Base-by-base conservation (phyloP, 805 yeast genomes). In the Schizosaccharomyces octosporus region DNA sequence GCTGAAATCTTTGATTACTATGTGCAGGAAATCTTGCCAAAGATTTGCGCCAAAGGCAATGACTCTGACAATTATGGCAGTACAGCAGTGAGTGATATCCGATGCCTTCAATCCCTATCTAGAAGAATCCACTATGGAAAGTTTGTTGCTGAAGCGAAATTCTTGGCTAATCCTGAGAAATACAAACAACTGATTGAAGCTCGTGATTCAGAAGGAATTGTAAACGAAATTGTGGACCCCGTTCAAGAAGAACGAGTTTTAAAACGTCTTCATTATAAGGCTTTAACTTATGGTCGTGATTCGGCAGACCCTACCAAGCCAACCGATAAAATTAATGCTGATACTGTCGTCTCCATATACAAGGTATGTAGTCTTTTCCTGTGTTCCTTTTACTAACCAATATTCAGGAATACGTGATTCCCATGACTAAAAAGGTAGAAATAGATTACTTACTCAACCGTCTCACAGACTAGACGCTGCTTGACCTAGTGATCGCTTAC, bases 91-190 rank as follows among this genome's bases (percentile, higher is more conserved):
- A 76, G 87, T 64, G 98, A 93, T 69, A 85, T 90, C 62, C 95
- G 85, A 66, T 81, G 85, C 65, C 76, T 93, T 65, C 96, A 93
- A 71, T 83, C 95, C 4, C 73, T 93, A 57, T 85, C 95, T 7
- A 78, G 98, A 67, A 79, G 98, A 69, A 87, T 93, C 66, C 98
- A 93, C 72, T 93, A 90, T 73, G 98, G 98, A 60, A 86, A 85
- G 72, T 93, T 90, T 75, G 98, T 93, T 9, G 98, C 98, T 4
- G 98, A 93, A 71, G 85, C 95, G 57, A 93, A 93, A 72, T 93
- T 81, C 71, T 82, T 77, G 67, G 73, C 76, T 32, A 93, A 89
- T 64, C 77, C 75, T 43, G 85, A 79, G 60, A 71, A 70, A 60
- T 87, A 82, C 74, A 80, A 79, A 1, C 73, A 77, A 66, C 72